Evolutionary conservation across 768 basidiomycete species (phyloP).

Genomic region (Xerocomellus amylosporus): DNA sequence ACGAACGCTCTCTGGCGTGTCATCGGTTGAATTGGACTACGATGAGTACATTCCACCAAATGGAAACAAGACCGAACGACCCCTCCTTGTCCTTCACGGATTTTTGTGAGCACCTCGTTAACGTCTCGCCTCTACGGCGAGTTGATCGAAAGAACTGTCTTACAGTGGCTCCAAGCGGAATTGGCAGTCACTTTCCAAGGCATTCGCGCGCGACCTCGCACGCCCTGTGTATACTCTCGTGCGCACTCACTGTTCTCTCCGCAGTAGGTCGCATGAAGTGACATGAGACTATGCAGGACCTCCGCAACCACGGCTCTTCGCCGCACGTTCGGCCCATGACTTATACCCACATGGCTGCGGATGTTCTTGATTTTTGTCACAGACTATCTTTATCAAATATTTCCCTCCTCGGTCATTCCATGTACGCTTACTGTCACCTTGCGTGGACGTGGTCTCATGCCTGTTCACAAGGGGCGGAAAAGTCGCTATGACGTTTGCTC

Average conservation of each 20-base stretch:
- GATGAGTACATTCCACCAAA: constrained; percentile 30
- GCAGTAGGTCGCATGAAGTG: neutral
- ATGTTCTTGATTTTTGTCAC: constrained; percentile 67
- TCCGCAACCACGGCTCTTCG: constrained; percentile 87
- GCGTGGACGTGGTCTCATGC: neutral
- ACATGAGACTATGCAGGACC: constrained; percentile 49
- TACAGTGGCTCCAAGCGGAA: constrained; percentile 84
- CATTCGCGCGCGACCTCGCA: constrained; percentile 60
- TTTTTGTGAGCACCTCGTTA: constrained; percentile 47
- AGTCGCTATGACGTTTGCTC: constrained; percentile 69
- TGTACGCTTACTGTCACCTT: constrained; percentile 48
- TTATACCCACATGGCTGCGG: constrained; percentile 76
- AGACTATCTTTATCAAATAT: constrained; percentile 55
- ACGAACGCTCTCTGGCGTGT: constrained; percentile 13
- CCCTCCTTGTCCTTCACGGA: constrained; percentile 61
- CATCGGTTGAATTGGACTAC: constrained; percentile 31
- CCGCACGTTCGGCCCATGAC: constrained; percentile 73
- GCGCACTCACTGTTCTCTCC: constrained; percentile 12
- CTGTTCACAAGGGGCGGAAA: constrained; percentile 74
- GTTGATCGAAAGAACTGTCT: neutral
- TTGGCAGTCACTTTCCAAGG: constrained; percentile 79
- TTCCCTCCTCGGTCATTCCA: constrained; percentile 84
- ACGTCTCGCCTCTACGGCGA: neutral
- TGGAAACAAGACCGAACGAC: constrained; percentile 35
- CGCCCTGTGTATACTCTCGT: constrained; percentile 76